Evolutionary conservation across 805 yeast species (phyloP).

Genomic region (Wickerhamomyces rabaulensis): DNA sequence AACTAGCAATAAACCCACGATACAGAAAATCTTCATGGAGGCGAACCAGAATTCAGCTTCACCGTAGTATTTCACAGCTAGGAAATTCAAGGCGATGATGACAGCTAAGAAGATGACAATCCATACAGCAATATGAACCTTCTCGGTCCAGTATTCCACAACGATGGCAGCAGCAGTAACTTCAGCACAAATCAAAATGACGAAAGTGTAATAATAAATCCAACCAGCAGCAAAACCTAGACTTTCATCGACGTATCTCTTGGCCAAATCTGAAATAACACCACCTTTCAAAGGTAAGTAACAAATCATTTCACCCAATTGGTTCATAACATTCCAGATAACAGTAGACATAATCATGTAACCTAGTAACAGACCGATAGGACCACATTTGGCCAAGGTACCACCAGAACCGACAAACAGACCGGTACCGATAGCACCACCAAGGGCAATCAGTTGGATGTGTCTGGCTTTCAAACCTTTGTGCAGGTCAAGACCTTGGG

Average conservation of each 20-base stretch:
- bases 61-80: constrained; percentile 57
- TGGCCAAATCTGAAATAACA: constrained; percentile 54
- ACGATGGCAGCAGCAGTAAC: constrained; percentile 55
- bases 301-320: constrained; percentile 65
- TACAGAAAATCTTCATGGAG: constrained; percentile 53
- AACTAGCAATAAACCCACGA: constrained; percentile 54
- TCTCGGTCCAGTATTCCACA: constrained; percentile 49
- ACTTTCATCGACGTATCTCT: constrained; percentile 40
- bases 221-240: constrained; percentile 26
- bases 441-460: constrained; percentile 76
- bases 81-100: constrained; percentile 41
- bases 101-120: constrained; percentile 47
- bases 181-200: constrained; percentile 33
- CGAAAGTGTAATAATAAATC: constrained; percentile 24
- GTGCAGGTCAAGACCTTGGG: constrained; percentile 12
- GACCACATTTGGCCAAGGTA: constrained; percentile 62
- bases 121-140: constrained; percentile 59
- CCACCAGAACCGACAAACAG: constrained; percentile 70
- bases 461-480: constrained; percentile 53
- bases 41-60: constrained; percentile 61
- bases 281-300: constrained; percentile 59
- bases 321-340: constrained; percentile 60
- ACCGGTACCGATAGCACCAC: constrained; percentile 85
- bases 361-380: constrained; percentile 60
- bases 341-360: constrained; percentile 59